Conservation (phyloP, 129 eudicot genomes). For the Tanacetum coccineum region DNA sequence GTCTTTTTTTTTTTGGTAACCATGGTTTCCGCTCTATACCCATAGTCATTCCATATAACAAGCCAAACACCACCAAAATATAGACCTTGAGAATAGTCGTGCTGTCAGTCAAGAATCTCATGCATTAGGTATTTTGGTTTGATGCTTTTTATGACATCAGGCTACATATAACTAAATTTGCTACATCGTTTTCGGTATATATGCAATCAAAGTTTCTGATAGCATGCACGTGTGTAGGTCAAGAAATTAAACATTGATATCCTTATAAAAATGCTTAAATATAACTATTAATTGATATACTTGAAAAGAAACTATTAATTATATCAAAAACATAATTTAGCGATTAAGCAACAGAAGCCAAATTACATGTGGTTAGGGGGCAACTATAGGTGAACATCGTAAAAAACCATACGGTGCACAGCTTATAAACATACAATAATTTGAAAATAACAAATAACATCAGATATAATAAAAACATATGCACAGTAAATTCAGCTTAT, state of each 20-base stretch:
- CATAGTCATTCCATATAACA: too few species aligned
- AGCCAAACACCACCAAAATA: neutral
- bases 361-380: too few species aligned
- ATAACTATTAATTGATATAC: too few species aligned
- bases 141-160: neutral
- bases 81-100: constrained; percentile 11
- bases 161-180: constrained; percentile 8
- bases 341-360: too few species aligned
- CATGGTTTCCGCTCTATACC: too few species aligned
- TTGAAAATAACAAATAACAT: neutral
- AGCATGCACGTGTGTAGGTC: neutral
- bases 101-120: neutral
- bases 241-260: too few species aligned
- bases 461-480: neutral
- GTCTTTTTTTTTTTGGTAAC: too few species aligned
- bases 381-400: too few species aligned
- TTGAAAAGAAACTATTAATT: too few species aligned
- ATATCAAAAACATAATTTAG: too few species aligned
- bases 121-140: neutral
- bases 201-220: neutral
- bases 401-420: neutral
- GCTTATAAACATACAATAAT: neutral
- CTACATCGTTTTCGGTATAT: constrained; percentile 6
- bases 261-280: too few species aligned
- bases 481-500: neutral